Base-by-base conservation (phyloP, 2,329 filamentous ascomycete genomes). In the Aureobasidium musti region DNA sequence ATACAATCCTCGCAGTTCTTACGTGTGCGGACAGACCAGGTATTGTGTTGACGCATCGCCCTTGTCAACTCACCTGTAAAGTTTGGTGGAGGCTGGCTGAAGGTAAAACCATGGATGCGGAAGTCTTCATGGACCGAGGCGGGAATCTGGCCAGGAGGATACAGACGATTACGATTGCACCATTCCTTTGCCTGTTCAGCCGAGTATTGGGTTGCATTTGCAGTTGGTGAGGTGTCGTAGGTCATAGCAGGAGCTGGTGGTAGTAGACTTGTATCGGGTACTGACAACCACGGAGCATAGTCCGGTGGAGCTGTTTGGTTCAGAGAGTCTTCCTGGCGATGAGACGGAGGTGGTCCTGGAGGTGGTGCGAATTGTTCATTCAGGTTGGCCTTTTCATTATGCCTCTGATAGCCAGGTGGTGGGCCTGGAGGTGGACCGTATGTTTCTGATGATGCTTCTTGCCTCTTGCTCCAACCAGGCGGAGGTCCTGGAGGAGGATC, bases 271-370 rank as follows among this genome's bases (percentile, higher is more conserved):
- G 86, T 91, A 75, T 92, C 90, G 0, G 90, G 89, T 1, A 92
- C 88, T 3, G 87, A 84, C 7, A 83, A 82, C 90, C 90, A 92
- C 77, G 90, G 86, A 74, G 92, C 89, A 71, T 86, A 86, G 30
- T 84, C 82, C 21, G 84, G 84, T 17, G 84, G 84, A 28, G 78
- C 72, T 66, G 73, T 74, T 5, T 63, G 45, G 6, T 39, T 37
- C 21, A 26, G 11, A 21, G 26, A 11, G 23, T 63, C 59, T 8
- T 52, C 41, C 7, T n/a, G 19, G 8, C 6, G 6, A 39, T 63
- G 60, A 5, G 74, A 73, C 21, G 77, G 76, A 1, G 76, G 79
- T 23, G 78, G 77, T 17, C 75, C 78, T 1, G 71, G 60, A 1
- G 79, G 79, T 28, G 79, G 75, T 7, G 73, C 73, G 65, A 74